Conservation (phyloP, 345 rosid genomes). For the Corchorus olitorius region DNA sequence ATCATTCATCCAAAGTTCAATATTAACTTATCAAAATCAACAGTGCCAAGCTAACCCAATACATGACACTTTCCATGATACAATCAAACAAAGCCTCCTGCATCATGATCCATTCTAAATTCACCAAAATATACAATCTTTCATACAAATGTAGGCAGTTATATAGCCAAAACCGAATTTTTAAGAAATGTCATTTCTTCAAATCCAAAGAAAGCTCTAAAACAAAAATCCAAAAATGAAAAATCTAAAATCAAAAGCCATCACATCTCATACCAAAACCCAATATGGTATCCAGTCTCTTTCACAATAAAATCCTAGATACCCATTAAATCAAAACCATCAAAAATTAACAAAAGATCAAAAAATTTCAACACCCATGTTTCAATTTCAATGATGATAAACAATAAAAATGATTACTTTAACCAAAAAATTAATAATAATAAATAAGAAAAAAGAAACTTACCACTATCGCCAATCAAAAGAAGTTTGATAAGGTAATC, state of each 20-base stretch:
- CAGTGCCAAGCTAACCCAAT: not conserved
- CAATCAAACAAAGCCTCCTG: constrained; percentile 1
- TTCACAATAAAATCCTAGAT: not conserved
- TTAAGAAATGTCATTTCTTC: constrained; percentile 8
- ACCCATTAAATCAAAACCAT: constrained; percentile 8
- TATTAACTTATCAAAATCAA: not conserved
- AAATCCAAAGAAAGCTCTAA: constrained; percentile 14
- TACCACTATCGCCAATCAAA: constrained; percentile 78
- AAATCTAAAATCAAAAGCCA: not conserved
- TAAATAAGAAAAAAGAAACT: not conserved
- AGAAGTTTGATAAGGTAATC: constrained; percentile 83
- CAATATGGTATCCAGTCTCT: not conserved
- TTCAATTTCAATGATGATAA: not conserved
- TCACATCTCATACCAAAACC: not conserved
- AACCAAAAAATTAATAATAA: not conserved
- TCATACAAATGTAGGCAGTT: not conserved
- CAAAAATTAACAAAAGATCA: not conserved
- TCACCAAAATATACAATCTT: not conserved
- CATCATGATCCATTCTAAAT: constrained; percentile 8
- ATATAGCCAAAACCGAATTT: not conserved
- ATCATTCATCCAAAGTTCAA: not conserved
- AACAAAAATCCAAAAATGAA: not conserved
- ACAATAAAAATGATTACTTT: not conserved
- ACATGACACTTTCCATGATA: not conserved
- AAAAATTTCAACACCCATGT: not conserved